phyloP scores from a whole-genome alignment of 2,329 filamentous ascomycete species.

The Neofusicoccum laricinum region DNA sequence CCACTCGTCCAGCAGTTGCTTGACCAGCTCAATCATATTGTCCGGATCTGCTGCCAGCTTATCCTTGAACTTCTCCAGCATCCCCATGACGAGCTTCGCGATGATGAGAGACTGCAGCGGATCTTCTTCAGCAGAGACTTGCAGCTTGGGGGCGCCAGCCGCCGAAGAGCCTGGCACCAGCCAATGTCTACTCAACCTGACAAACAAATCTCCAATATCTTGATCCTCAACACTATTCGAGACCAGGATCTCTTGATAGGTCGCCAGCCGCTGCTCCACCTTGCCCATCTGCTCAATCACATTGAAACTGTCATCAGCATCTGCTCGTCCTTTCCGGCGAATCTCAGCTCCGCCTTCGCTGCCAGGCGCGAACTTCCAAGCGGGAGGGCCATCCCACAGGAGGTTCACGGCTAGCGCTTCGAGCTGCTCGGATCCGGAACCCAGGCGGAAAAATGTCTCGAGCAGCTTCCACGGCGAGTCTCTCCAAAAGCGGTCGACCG shows the following conservation, averaged over 20 bases:
- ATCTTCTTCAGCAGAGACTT: constrained; percentile 36
- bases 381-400: constrained; percentile 50
- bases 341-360: constrained; percentile 53
- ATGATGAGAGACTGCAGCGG: constrained; percentile 53
- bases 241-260: constrained; percentile 38
- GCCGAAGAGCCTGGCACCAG: constrained; percentile 37
- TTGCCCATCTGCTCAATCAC: constrained; percentile 64
- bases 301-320: constrained; percentile 78
- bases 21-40: constrained; percentile 63
- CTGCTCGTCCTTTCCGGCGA: constrained; percentile 66
- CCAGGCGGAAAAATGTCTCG: constrained; percentile 57
- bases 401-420: constrained; percentile 53
- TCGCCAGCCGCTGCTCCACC: constrained; percentile 27
- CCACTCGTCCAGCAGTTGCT: constrained; percentile 53
- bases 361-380: constrained; percentile 55
- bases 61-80: constrained; percentile 63
- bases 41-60: constrained; percentile 63
- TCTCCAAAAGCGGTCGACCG: constrained; percentile 38
- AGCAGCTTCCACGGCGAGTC: constrained; percentile 51
- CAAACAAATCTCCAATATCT: constrained; percentile 57
- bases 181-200: constrained; percentile 59
- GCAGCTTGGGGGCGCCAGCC: constrained; percentile 14
- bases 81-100: constrained; percentile 61
- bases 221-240: constrained; percentile 55
- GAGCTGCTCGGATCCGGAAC: constrained; percentile 52